Evolutionary conservation across 164 flowering plant species (phyloP).

Genomic region (Akebia trifoliata): DNA sequence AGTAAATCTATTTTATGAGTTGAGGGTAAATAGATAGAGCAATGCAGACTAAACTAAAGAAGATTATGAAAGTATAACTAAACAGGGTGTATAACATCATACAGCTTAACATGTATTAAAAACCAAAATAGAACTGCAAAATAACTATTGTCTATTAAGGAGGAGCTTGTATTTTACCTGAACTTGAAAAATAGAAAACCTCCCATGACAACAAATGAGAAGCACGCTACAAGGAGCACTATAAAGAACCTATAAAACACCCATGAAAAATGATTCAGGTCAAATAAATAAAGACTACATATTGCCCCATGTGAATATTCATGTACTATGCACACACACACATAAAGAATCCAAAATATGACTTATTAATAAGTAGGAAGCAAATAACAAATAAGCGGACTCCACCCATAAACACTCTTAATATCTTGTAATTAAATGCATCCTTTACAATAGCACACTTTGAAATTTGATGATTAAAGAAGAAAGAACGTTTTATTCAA

Average conservation of each 20-base stretch:
- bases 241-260: constrained; percentile 57
- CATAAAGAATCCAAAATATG: not conserved
- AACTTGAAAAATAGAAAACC: constrained; percentile 83
- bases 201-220: constrained; percentile 87
- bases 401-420: not conserved
- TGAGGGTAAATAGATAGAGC: not conserved
- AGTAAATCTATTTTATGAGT: no score
- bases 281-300: not conserved
- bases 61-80: not conserved
- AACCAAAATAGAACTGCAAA: not conserved
- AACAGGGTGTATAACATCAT: not conserved
- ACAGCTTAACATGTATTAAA: not conserved
- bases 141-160: not conserved
- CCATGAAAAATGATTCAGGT: constrained; percentile 8
- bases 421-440: not conserved
- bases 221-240: constrained; percentile 74
- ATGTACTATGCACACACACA: not conserved
- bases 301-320: not conserved
- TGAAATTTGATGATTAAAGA: not conserved
- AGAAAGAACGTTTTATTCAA: not conserved
- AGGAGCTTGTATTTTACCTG: constrained; percentile 45
- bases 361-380: not conserved
- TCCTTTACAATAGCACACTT: not conserved
- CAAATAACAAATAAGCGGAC: not conserved
- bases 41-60: not conserved